Percentiles rank a stretch among this genome's conserved stretches.
phyloP scores from a whole-genome alignment of 495 filamentous ascomycete species.

The Aeminium ludgeri region DNA sequence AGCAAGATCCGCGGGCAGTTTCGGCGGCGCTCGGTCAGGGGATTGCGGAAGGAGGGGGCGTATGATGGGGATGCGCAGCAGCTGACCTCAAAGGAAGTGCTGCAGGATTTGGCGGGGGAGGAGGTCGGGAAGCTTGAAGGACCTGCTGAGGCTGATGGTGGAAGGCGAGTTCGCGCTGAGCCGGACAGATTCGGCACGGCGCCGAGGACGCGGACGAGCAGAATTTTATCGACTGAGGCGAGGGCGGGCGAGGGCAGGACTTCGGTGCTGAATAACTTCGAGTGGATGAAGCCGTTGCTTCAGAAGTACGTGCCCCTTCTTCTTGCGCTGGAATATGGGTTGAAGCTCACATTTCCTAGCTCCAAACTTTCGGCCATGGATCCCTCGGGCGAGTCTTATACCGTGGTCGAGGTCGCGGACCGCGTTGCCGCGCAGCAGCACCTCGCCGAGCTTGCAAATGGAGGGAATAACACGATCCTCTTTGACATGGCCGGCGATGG shows the following conservation, averaged over 20 bases:
- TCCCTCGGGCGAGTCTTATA: no score
- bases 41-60: constrained; percentile 2
- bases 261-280: neutral
- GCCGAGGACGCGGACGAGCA: no score
- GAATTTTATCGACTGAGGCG: no score
- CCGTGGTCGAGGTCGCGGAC: neutral
- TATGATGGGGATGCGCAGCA: constrained; percentile 8
- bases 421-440: neutral
- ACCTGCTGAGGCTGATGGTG: neutral
- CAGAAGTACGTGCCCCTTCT: neutral
- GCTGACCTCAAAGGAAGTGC: constrained; percentile 5
- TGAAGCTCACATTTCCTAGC: no score
- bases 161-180: neutral
- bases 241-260: neutral
- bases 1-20: constrained; percentile 13
- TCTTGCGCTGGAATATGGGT: neutral
- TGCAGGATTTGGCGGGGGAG: neutral
- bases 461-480: neutral
- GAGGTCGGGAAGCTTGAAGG: neutral
- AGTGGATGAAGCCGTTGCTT: constrained; percentile 7
- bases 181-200: no score
- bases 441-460: neutral
- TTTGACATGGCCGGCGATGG: neutral
- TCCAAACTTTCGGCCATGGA: neutral
- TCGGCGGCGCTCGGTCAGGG: constrained; percentile 3